A percentile compares a stretch with the other conserved stretches of the same genome.
Conservation (phyloP, 352 stramenopile species). For the Phytophthora pisi region DNA sequence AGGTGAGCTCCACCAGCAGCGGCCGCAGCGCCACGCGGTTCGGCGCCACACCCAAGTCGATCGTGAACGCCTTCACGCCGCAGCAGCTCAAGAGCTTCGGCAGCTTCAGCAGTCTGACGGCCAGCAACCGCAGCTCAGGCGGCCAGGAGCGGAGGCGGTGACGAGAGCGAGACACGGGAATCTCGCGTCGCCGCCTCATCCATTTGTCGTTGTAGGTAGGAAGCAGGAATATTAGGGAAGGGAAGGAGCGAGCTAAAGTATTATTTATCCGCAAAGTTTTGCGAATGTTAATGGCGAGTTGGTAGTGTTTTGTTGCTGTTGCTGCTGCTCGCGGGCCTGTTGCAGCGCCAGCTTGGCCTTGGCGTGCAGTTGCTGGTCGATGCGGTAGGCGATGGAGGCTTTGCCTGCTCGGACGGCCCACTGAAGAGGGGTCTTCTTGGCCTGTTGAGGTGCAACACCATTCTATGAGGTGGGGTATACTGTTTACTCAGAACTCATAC, state of each 20-base stretch:
- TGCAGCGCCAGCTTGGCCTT: conserved; percentile 41
- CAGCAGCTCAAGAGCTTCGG: conserved; percentile 66
- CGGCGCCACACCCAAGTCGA: conserved; percentile 37
- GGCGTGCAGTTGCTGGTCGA: conserved; percentile 76
- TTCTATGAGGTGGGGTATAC: background rate
- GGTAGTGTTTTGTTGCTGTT: conserved; percentile 18
- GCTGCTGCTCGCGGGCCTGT: conserved; percentile 26
- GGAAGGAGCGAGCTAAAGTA: conserved; percentile 31
- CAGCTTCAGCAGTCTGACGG: conserved; percentile 63
- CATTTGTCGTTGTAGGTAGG: conserved; percentile 16
- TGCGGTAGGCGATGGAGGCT: conserved; percentile 70
- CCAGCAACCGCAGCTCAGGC: conserved; percentile 38
- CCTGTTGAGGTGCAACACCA: conserved; percentile 17
- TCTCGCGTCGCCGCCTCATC: conserved; percentile 3
- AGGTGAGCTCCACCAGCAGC: conserved; percentile 46
- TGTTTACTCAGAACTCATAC: background rate
- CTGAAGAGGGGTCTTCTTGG: conserved; percentile 72
- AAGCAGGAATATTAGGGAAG: conserved; percentile 23
- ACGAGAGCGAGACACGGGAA: conserved; percentile 18
- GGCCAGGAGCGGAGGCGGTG: conserved; percentile 35
- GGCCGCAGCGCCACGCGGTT: conserved; percentile 42
- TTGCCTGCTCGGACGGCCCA: conserved; percentile 74
- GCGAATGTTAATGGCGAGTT: conserved; percentile 38
- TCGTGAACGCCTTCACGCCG: conserved; percentile 46
- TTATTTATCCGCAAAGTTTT: conserved; percentile 62